Conservation (phyloP, 2,329 filamentous ascomycete species). For the Colletotrichum cereale region DNA sequence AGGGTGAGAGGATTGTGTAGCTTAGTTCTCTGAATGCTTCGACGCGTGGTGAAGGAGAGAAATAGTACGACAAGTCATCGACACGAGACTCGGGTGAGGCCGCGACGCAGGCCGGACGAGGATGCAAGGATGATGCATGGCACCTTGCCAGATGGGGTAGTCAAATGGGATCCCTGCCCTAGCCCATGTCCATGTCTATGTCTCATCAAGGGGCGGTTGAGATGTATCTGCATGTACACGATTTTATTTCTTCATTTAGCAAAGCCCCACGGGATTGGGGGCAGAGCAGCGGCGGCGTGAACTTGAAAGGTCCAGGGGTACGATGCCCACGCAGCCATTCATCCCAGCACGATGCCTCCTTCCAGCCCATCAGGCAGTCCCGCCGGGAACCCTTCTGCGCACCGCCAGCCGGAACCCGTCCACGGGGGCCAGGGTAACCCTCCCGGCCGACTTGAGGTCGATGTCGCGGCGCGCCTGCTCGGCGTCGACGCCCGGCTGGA, state of each 20-base stretch:
- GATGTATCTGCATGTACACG: no score
- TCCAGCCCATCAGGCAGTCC: background rate
- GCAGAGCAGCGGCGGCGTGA: no score
- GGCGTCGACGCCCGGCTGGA: constrained; percentile 3
- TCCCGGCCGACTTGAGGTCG: constrained; percentile 1
- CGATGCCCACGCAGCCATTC: no score
- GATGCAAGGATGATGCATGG: background rate
- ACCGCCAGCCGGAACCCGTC: constrained; percentile 2
- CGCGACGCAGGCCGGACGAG: background rate
- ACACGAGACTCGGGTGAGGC: background rate
- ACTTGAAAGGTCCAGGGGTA: no score
- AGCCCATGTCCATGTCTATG: no score
- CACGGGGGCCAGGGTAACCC: background rate
- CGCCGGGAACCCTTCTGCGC: background rate
- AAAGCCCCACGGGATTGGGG: no score
- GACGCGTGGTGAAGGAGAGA: background rate
- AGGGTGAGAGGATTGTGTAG: background rate
- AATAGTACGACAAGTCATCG: background rate
- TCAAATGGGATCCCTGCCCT: background rate
- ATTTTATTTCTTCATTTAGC: no score
- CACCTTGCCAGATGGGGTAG: constrained; percentile 5
- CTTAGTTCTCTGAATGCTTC: background rate
- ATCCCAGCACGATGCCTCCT: no score
- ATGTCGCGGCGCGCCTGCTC: constrained; percentile 6
- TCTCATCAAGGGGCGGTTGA: no score